phyloP scores from a whole-genome alignment of 2,329 filamentous ascomycete genomes.

The Aureobasidium melanogenum region DNA sequence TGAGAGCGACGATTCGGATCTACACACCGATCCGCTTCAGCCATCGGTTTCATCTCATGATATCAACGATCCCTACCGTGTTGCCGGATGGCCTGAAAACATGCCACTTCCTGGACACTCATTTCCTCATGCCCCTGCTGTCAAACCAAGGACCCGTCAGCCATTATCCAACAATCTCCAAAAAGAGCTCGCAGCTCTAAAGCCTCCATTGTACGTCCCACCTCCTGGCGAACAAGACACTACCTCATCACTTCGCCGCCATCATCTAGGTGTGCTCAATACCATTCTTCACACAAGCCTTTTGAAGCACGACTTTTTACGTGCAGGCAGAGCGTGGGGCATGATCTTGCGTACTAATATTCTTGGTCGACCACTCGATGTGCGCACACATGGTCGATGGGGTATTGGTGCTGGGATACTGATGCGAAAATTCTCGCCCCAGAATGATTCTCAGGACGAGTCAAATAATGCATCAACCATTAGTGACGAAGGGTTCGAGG shows the following conservation, averaged over 20 bases:
- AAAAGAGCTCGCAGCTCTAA: constrained; percentile 32
- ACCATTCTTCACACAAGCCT: constrained; percentile 66
- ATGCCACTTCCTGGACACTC: constrained; percentile 31
- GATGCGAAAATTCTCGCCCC: constrained; percentile 42
- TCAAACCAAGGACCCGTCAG: constrained; percentile 14
- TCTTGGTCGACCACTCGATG: constrained; percentile 51
- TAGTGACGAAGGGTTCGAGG: constrained; percentile 42
- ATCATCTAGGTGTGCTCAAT: constrained; percentile 58
- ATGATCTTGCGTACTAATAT: constrained; percentile 59
- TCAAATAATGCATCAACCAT: constrained; percentile 15
- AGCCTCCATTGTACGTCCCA: constrained; percentile 32
- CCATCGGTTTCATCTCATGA: constrained; percentile 16
- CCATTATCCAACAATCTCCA: constrained; percentile 21
- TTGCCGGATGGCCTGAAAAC: constrained; percentile 34
- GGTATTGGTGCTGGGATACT: constrained; percentile 77
- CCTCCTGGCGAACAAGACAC: constrained; percentile 16
- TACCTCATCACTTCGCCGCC: constrained; percentile 32
- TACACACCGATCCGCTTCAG: not conserved
- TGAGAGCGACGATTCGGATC: constrained; percentile 23
- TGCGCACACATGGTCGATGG: constrained; percentile 65
- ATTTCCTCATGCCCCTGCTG: constrained; percentile 36
- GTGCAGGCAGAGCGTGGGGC: constrained; percentile 67
- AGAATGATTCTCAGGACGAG: not conserved
- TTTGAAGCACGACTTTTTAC: constrained; percentile 57
- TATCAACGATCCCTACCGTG: constrained; percentile 26